Evolutionary conservation across 495 filamentous ascomycete species (phyloP), one percentile per base, ranked within the genome.

Genomic region (Ramalina intermedia): DNA sequence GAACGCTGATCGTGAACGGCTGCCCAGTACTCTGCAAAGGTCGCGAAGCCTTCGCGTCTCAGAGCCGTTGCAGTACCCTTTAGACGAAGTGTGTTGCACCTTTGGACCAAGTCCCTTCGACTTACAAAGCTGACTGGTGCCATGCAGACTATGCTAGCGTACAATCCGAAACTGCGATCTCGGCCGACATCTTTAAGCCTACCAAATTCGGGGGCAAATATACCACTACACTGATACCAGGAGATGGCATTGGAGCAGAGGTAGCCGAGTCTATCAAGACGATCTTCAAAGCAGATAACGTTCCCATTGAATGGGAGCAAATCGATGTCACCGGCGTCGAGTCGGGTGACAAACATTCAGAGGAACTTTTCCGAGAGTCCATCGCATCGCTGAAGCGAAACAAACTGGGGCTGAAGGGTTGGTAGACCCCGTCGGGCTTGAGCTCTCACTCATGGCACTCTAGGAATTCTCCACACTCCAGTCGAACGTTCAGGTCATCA

Each of bases 121-220:
- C 29, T 33, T 13, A 13, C 29, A 33, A 33, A 33, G 7, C 29
- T 33, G 29, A 33, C 29, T 33, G 7, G 3, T 33, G 12, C 7
- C 27, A 8, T 47, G 7, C 27, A 47, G 44, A 27, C 13, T 47
- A 47, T 23, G 44, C 44, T 9, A 47, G 12, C 16, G 26, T 47
- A 27, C 44, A 47, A 23, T 26, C 44, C 24, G 44, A 47, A 17
- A 87, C 88, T 53, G 90, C 81, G 37, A 70, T 93, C 49, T 78
- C 85, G 67, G 77, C 80, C 55, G 88, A 95, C 62, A 85, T 94
- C 63, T 94, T 94, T 79, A 91, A 94, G 76, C 91, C 91, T 48
- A 95, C 91, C 61, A 98, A 96, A 70, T 96, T 90, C 70, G 91
- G 91, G 58, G 88, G 91, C 65, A 98, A 96, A 73, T 96, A 96